Percentiles rank a stretch among this genome's conserved stretches.
Conservation (phyloP, 768 basidiomycete genomes). For the Clitopilus hobsonii region DNA sequence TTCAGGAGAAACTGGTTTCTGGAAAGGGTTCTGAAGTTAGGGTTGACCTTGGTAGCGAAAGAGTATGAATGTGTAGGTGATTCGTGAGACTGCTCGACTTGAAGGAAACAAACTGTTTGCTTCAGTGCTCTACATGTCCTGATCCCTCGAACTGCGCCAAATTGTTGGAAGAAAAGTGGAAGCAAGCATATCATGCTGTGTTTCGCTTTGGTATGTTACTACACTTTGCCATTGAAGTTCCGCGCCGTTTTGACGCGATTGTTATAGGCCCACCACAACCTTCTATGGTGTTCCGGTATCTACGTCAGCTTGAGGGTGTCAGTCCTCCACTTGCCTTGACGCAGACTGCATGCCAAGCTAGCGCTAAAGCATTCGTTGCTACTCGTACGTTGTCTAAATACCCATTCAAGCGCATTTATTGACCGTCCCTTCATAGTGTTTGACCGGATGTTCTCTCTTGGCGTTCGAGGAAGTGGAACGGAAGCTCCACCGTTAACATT, state of each 20-base stretch:
- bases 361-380: conserved; percentile 85
- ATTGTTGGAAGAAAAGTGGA: conserved; percentile 89
- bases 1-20: conserved; percentile 89
- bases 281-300: conserved; percentile 89
- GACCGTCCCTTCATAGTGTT: conserved; percentile 51
- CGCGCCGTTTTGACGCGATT: background rate
- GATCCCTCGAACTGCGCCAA: conserved; percentile 77
- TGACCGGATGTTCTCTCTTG: conserved; percentile 86
- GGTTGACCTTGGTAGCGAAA: conserved; percentile 81
- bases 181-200: conserved; percentile 80
- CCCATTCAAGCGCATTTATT: conserved; percentile 1
- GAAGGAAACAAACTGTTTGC: background rate
- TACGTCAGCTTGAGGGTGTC: conserved; percentile 85
- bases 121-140: conserved; percentile 78
- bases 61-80: conserved; percentile 86
- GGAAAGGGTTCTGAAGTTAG: conserved; percentile 89
- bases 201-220: conserved; percentile 77
- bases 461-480: conserved; percentile 71
- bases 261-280: conserved; percentile 75
- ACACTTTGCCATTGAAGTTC: too few species aligned
- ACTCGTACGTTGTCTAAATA: conserved; percentile 54
- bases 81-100: background rate
- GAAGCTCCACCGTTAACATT: conserved; percentile 51
- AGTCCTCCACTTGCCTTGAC: conserved; percentile 84
- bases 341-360: conserved; percentile 84